phyloP scores from a whole-genome alignment of 768 basidiomycete species.

The Mycena leptocephala region DNA sequence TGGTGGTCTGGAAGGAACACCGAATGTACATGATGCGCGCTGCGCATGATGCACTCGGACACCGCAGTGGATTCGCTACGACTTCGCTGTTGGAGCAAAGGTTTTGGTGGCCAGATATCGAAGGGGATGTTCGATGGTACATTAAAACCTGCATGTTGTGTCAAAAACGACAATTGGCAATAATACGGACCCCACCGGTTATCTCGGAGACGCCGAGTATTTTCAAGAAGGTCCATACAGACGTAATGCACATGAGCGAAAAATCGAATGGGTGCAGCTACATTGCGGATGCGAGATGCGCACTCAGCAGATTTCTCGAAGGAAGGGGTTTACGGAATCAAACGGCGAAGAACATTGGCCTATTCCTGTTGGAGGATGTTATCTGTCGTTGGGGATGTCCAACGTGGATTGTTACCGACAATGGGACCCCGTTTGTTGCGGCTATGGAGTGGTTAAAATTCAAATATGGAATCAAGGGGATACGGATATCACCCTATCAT shows the following conservation, averaged over 20 bases:
- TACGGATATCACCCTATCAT: too few relatives aligned
- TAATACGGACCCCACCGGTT: background rate
- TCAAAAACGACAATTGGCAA: background rate
- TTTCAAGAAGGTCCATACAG: background rate
- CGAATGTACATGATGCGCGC: conserved; percentile 19
- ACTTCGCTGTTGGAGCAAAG: conserved; percentile 16
- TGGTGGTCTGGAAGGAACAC: too few relatives aligned
- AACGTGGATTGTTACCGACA: background rate
- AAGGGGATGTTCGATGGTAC: conserved; percentile 49
- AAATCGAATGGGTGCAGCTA: background rate
- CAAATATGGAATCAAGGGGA: background rate
- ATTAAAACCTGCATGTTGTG: background rate
- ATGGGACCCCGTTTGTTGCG: background rate
- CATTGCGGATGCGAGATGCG: background rate
- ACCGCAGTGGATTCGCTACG: conserved; percentile 32
- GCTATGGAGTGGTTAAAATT: background rate
- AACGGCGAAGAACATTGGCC: background rate
- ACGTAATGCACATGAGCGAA: too few relatives aligned
- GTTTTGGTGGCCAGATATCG: conserved; percentile 43
- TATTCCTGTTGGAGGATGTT: background rate
- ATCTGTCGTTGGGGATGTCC: background rate
- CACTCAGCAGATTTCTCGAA: background rate
- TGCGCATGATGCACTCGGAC: conserved; percentile 38
- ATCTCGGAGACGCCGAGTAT: background rate
- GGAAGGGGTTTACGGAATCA: background rate